A percentile compares a stretch with the other conserved stretches of the same genome.
Conservation (phyloP, 2,329 filamentous ascomycete species). For the Laburnicola sp. region DNA sequence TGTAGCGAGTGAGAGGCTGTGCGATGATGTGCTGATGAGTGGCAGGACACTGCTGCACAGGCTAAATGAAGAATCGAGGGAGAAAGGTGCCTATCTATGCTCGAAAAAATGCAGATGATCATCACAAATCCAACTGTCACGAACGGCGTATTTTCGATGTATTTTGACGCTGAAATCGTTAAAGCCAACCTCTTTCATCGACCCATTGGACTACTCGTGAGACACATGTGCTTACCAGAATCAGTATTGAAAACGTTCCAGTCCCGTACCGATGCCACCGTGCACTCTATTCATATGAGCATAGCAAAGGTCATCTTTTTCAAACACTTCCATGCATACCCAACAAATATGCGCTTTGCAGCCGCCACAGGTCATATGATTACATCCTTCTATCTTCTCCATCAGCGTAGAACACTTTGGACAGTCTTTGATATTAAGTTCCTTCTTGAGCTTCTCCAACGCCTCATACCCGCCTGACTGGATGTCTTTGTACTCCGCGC, state of each 20-base stretch:
- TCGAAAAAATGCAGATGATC: no score
- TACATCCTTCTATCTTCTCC: conserved; percentile 52
- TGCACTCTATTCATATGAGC: conserved; percentile 12
- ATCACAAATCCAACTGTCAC: no score
- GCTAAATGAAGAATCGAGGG: conserved; percentile 2
- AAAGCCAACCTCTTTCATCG: no score
- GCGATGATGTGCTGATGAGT: conserved; percentile 1
- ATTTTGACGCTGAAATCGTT: no score
- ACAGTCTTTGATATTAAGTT: conserved; percentile 28
- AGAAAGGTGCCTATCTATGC: no score
- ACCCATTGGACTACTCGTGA: no score
- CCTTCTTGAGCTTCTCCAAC: conserved; percentile 19
- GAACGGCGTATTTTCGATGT: no score
- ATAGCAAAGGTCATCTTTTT: conserved; percentile 13
- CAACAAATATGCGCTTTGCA: conserved; percentile 55
- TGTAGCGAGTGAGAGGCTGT: background rate
- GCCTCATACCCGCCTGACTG: conserved; percentile 19
- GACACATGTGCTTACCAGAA: no score
- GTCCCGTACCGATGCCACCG: background rate
- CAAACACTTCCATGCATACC: conserved; percentile 50
- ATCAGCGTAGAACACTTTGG: conserved; percentile 44
- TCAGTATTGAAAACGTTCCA: background rate
- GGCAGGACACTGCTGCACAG: conserved; percentile 16
- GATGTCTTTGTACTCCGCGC: conserved; percentile 30
- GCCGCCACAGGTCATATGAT: conserved; percentile 50